Evolutionary conservation across 1,284 basidiomycete species (phyloP).

Genomic region (Moesziomyces aphidis): DNA sequence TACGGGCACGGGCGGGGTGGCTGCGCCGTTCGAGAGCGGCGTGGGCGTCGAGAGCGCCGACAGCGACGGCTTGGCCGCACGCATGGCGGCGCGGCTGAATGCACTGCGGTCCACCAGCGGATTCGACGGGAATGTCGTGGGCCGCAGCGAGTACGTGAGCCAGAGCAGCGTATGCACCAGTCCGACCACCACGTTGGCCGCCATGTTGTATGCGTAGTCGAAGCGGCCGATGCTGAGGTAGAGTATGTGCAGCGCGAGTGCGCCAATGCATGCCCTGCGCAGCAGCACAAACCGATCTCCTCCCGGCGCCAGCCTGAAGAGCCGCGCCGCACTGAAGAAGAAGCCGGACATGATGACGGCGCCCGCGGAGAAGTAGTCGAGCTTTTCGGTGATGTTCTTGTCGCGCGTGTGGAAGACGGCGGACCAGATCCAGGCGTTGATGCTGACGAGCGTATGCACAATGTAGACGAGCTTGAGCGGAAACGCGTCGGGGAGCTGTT

Average conservation of each 20-base stretch:
- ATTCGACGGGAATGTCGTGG: slow-evolving; percentile 45
- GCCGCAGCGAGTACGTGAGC: slow-evolving; percentile 70
- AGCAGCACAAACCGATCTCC: slow-evolving; percentile 37
- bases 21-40: slow-evolving; percentile 30
- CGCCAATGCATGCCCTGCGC: slow-evolving; percentile 42
- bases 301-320: slow-evolving; percentile 61
- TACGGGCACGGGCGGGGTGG: slow-evolving; percentile 53
- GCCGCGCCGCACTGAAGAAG: slow-evolving; percentile 71
- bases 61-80: slow-evolving; percentile 73
- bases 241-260: slow-evolving; percentile 73
- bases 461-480: slow-evolving; percentile 78
- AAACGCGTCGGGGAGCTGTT: slow-evolving; percentile 54
- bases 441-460: slow-evolving; percentile 77
- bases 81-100: slow-evolving; percentile 59
- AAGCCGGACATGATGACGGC: slow-evolving; percentile 78
- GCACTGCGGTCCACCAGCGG: slow-evolving; percentile 44
- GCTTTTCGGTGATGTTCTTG: slow-evolving; percentile 82
- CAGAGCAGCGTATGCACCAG: slow-evolving; percentile 80
- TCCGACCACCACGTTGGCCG: slow-evolving; percentile 83
- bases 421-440: slow-evolving; percentile 95
- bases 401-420: slow-evolving; percentile 93
- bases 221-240: slow-evolving; percentile 83
- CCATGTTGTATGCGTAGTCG: slow-evolving; percentile 95
- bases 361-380: slow-evolving; percentile 96
- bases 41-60: slow-evolving; percentile 36